Conservation (phyloP, 83 land plant genomes). For the Thuja plicata region DNA sequence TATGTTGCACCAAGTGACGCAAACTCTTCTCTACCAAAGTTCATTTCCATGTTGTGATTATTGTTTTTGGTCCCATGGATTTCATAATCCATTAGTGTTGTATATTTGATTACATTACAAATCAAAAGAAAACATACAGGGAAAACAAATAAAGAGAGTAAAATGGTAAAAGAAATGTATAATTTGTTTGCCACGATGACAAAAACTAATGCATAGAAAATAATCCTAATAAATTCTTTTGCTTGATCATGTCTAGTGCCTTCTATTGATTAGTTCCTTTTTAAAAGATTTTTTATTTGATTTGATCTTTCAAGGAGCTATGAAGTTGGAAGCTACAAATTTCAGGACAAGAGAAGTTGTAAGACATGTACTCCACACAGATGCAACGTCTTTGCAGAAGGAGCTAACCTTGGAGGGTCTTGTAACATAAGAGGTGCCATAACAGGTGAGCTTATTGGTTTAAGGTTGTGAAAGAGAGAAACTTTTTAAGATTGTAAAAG, state of each 20-base stretch:
- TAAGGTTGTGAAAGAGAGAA: not conserved
- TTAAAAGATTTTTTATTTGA: not conserved
- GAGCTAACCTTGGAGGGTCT: slow-evolving; percentile 64
- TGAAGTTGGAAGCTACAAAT: slow-evolving; percentile 88
- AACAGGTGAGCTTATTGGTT: slow-evolving; percentile 52
- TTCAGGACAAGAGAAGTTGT: slow-evolving; percentile 89
- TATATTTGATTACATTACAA: not conserved
- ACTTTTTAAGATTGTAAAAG: not conserved
- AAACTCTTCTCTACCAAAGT: too few relatives aligned
- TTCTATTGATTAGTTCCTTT: not conserved
- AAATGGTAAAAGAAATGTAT: not conserved
- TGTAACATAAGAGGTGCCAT: slow-evolving; percentile 70
- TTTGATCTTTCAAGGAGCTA: slow-evolving; percentile 52
- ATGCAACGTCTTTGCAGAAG: slow-evolving; percentile 71
- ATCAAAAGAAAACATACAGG: not conserved
- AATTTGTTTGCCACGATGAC: not conserved
- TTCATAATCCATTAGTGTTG: too few relatives aligned
- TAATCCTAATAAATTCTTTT: not conserved
- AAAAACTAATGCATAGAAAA: not conserved
- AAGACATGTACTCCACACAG: slow-evolving; percentile 82
- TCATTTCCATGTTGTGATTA: too few relatives aligned
- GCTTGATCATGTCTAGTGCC: not conserved
- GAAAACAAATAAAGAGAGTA: not conserved
- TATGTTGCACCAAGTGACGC: too few relatives aligned
- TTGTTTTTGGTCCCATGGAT: too few relatives aligned